Base-by-base conservation (phyloP, 2,329 filamentous ascomycete species). In the Bertia moriformis region DNA sequence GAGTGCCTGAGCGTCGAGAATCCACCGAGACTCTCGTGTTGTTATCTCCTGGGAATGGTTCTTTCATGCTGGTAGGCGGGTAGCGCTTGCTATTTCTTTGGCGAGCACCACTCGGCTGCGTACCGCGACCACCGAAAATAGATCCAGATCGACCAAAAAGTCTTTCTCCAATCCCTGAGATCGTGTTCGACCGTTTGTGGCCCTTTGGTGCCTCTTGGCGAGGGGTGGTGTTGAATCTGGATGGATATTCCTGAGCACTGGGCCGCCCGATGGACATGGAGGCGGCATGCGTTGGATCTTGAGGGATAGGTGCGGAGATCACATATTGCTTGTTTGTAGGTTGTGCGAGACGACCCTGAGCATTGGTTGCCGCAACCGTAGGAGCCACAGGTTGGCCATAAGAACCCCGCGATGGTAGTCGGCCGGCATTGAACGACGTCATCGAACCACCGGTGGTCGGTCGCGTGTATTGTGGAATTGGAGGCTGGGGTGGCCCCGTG, bases 351-450 rank as follows among this genome's bases (percentile, higher is more conserved):
- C 83, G 83, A 45, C 87, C 89, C 56, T 94, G 83, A 3, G 74
- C 87, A 57, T 91, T 94, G 39, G 87, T 91, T 48, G 83, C 80
- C 38, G 87, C 87, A 43, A 95, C 79, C 37, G 86, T 77, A 19
- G 91, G 88, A 40, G 86, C 85, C 36, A 79, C 79, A 38, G 89
- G 91, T 58, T 93, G 85, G 46, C 85, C 85, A 56, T 96, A 95
- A 42, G 83, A 81, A 55, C 83, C 71, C 46, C 83, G 75, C 47
- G 32, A 35, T 7, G 32, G 32, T 7, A 35, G 15, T 7, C 79
- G 85, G 46, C 83, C 81, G 38, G 91, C 71, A 56, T 53, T 67
- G 30, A 66, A 67, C 15, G 80, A 82, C 42, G 76, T 70, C 67
- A 89, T 76, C 2, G 87, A 91, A 38, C 82, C 84, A 41, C 85